Evolutionary conservation across 768 basidiomycete species (phyloP), one percentile per base, ranked within the genome.

Genomic region (Russula ochroleuca): DNA sequence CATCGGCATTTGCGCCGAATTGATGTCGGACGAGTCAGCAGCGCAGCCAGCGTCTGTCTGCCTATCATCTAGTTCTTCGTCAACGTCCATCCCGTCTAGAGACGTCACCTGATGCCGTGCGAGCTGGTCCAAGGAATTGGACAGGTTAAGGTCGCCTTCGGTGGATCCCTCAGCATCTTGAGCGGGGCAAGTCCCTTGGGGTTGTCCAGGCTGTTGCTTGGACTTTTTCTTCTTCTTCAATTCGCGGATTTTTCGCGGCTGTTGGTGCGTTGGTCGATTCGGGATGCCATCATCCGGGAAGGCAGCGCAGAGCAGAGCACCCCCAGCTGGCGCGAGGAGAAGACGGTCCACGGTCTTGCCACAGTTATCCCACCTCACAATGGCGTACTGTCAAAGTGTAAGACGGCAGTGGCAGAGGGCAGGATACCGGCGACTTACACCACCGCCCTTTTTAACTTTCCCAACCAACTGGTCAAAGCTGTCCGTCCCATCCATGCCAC

Each of bases 311-410:
- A 65, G 54, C 2, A 64, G 28, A 19, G 23, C 28, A 5, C 33
- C 13, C 2, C 40, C 40, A 33, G 52, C 15, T 11, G 63, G 50
- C 37, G 45, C 31, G 21, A 67, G 51, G 45, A 61, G 50, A 51
- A 65, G 51, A 25, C 64, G 9, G 17, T 13, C 23, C 15, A 28
- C 2, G 28, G 28, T 28, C 28, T 28, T 28, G 28, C 28, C 28
- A 28, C 17, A 5, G 33, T 35, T 37, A 3, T 47, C 15, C 56
- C 55, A 64, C 7, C 13, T 2, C 25, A 52, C 67, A 8, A 62
- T 5, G 15, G 59, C 63, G 9, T 50, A 61, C 66, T 57, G 13
- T 4, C 25, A 51, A 28, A 31, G 7, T n/a, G 11, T 59, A 25
- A 59, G 58, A 14, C 6, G 11, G 4, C 6, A 3, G 17, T 1